A percentile compares a stretch with the other conserved stretches of the same genome.
Conservation (phyloP, 495 filamentous ascomycete species). For the Lentithecium fluviatile region DNA sequence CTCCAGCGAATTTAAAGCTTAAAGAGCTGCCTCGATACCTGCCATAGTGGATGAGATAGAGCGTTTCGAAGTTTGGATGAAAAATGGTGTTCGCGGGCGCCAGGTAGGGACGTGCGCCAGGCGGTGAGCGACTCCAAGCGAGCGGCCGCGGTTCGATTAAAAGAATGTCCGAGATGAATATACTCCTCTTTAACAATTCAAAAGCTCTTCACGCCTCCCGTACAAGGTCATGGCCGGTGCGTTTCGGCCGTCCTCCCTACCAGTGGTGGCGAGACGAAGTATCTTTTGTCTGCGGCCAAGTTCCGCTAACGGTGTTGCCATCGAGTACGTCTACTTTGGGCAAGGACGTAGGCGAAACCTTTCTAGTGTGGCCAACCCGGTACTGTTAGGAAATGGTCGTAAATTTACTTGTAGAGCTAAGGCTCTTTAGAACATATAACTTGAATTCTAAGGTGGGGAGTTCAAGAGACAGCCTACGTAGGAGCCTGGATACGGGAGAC, state of each 20-base stretch:
- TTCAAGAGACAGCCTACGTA: too few relatives aligned
- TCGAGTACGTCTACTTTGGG: neutral
- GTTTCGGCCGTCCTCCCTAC: neutral
- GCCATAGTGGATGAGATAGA: too few relatives aligned
- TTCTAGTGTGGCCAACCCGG: neutral
- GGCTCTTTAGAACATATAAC: neutral
- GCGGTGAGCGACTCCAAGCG: too few relatives aligned
- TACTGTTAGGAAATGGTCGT: neutral
- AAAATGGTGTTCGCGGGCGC: too few relatives aligned
- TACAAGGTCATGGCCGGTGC: neutral
- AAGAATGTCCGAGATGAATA: neutral
- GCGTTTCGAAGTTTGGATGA: too few relatives aligned
- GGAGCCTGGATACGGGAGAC: too few relatives aligned
- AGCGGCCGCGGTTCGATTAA: neutral
- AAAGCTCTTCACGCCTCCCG: too few relatives aligned
- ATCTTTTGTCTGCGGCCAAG: neutral
- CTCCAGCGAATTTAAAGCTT: too few relatives aligned
- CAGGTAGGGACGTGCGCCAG: too few relatives aligned
- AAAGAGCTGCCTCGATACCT: too few relatives aligned
- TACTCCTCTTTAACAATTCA: too few relatives aligned
- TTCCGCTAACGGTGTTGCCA: neutral
- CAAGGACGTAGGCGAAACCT: neutral
- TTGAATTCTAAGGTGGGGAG: too few relatives aligned
- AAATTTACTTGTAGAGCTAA: neutral
- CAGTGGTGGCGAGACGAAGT: neutral